These are phyloP conservation scores for Protea cynaroides DNA, from an alignment of 164 flowering plant species.

Conservation along the genomic window DNA sequence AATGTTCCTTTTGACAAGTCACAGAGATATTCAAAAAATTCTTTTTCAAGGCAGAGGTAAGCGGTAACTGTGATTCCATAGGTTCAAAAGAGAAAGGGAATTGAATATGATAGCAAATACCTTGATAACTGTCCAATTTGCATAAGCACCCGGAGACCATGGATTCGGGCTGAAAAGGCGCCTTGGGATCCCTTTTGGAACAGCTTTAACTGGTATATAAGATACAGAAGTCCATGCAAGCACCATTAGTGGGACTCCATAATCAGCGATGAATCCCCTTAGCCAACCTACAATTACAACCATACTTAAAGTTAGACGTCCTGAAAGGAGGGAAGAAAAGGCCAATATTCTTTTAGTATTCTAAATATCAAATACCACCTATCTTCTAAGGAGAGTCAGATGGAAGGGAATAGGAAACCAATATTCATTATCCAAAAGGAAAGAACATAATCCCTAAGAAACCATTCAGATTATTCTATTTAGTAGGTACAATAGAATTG, in stretches of 20 bases:
- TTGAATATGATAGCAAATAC: slow-evolving; percentile 27
- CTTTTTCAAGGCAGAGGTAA: neutral
- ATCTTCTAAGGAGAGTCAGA: neutral
- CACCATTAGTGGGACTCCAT: slow-evolving; percentile 97
- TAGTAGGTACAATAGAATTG: neutral
- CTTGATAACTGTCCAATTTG: slow-evolving; percentile 94
- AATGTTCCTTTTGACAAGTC: neutral
- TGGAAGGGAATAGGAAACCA: neutral
- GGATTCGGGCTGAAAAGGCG: slow-evolving; percentile 95
- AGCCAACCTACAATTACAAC: slow-evolving; percentile 52
- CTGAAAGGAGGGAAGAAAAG: neutral
- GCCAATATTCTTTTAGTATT: neutral
- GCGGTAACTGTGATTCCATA: neutral
- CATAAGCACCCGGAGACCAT: slow-evolving; percentile 91
- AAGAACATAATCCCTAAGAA: neutral
- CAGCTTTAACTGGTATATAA: slow-evolving; percentile 62
- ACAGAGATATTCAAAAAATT: neutral
- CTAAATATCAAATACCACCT: neutral
- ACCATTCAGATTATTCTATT: neutral
- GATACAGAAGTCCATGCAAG: slow-evolving; percentile 91
- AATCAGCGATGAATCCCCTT: slow-evolving; percentile 86
- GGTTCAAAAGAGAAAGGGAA: neutral
- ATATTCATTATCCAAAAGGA: neutral
- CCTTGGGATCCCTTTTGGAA: slow-evolving; percentile 90
- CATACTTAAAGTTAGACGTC: slow-evolving; percentile 6